These are phyloP conservation scores for Syncephalastrum racemosum DNA, from an alignment of 371 early-diverging fungal species.

Conservation along the genomic window DNA sequence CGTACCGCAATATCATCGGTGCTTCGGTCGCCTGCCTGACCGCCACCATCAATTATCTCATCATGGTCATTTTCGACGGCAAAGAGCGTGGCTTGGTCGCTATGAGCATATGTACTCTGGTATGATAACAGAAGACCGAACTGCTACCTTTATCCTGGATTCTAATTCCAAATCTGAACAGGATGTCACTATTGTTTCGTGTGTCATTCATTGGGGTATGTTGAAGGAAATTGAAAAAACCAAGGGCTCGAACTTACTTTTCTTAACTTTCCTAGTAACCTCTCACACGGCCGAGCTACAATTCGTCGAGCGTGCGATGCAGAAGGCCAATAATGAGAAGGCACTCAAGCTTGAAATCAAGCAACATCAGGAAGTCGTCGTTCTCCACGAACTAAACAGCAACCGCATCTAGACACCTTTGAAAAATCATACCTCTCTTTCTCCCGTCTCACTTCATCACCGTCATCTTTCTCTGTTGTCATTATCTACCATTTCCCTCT, in stretches of 20 bases:
- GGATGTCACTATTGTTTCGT: slow-evolving; percentile 31
- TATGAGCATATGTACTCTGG: slow-evolving; percentile 31
- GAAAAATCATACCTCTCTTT: slow-evolving; percentile 3
- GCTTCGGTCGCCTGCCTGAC: slow-evolving; percentile 32
- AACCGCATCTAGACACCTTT: slow-evolving; percentile 7
- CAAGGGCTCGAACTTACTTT: neutral
- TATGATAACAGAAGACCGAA: slow-evolving; percentile 10
- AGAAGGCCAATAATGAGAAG: slow-evolving; percentile 33
- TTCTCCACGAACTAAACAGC: slow-evolving; percentile 37
- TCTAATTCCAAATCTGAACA: slow-evolving; percentile 7
- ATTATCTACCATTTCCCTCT: too few species aligned
- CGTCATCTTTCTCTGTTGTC: too few species aligned
- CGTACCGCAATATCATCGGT: slow-evolving; percentile 47
- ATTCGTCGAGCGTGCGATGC: slow-evolving; percentile 30
- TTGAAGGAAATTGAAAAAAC: neutral
- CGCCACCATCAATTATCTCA: slow-evolving; percentile 37
- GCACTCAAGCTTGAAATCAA: slow-evolving; percentile 45
- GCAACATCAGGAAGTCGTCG: slow-evolving; percentile 50
- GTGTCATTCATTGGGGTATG: slow-evolving; percentile 44
- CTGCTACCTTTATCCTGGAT: neutral
- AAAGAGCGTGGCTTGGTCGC: slow-evolving; percentile 41
- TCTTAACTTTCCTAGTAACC: slow-evolving; percentile 23
- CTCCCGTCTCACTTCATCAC: neutral
- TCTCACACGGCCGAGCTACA: slow-evolving; percentile 39
- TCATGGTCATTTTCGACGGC: slow-evolving; percentile 36